These are phyloP conservation scores for Coemansia sp. DNA, from an alignment of 192 early-diverging fungal species.

Conservation along the genomic window DNA sequence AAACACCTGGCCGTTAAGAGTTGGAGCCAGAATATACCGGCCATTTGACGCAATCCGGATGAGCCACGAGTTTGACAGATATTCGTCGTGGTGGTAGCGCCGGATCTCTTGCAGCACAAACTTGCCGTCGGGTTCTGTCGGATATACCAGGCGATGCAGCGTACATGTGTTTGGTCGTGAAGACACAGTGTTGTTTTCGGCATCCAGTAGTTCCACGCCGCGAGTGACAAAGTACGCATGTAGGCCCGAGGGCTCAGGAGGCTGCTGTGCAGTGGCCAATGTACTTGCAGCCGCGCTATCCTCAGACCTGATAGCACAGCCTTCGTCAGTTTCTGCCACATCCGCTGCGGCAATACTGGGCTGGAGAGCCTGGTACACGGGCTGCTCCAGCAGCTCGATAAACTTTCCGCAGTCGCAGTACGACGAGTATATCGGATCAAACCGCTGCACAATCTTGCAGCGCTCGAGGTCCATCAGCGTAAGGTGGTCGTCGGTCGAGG, in stretches of 20 bases:
- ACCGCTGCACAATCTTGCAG: conserved; percentile 58
- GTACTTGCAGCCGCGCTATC: neutral
- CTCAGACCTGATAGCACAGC: neutral
- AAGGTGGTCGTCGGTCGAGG: conserved; percentile 84
- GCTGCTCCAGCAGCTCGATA: conserved; percentile 68
- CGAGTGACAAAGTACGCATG: conserved; percentile 83
- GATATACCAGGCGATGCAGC: conserved; percentile 85
- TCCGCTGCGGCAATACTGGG: neutral
- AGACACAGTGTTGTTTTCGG: conserved; percentile 67
- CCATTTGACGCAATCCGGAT: conserved; percentile 86
- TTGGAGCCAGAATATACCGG: conserved; percentile 85
- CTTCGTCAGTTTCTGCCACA: conserved; percentile 21
- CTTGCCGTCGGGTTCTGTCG: conserved; percentile 60
- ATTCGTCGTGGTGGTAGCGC: conserved; percentile 77
- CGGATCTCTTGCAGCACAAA: conserved; percentile 79
- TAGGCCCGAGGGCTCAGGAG: conserved; percentile 18
- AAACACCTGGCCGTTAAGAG: conserved; percentile 85
- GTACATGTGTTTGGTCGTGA: conserved; percentile 85
- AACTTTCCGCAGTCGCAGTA: conserved; percentile 97
- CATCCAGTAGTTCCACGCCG: conserved; percentile 88
- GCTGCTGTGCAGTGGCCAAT: neutral
- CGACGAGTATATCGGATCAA: conserved; percentile 76
- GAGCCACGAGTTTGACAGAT: conserved; percentile 92
- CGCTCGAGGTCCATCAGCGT: conserved; percentile 89
- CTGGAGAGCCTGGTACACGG: conserved; percentile 32